Percentiles rank a stretch among this genome's conserved stretches.
Conservation (phyloP, 257 asterid species). For the Schizonepeta tenuifolia region DNA sequence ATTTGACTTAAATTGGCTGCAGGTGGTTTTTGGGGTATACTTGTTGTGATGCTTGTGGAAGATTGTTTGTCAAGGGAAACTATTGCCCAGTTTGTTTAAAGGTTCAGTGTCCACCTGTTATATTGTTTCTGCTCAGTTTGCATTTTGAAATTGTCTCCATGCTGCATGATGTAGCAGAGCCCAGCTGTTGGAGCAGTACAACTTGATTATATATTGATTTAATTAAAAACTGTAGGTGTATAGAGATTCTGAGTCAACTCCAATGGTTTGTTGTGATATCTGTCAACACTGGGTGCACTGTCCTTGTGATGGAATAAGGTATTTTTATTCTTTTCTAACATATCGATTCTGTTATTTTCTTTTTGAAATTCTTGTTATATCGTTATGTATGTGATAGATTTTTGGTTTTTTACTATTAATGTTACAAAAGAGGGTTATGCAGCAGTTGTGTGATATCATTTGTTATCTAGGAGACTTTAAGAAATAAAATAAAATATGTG, state of each 20-base stretch:
- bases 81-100: conserved; percentile 94
- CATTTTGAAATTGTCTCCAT: conserved; percentile 10
- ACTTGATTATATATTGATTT: conserved; percentile 21
- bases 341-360: conserved; percentile 13
- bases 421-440: neutral
- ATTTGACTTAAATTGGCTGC: conserved; percentile 32
- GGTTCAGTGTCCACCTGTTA: conserved; percentile 41
- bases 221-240: conserved; percentile 64
- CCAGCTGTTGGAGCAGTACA: conserved; percentile 28
- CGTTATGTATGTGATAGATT: conserved; percentile 12
- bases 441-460: neutral
- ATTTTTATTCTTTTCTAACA: conserved; percentile 3
- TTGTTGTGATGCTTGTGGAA: conserved; percentile 99
- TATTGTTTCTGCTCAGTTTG: conserved; percentile 13
- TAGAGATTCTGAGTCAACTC: conserved; percentile 97
- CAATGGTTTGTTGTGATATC: conserved; percentile 97
- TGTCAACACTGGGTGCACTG: conserved; percentile 99
- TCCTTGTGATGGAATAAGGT: conserved; percentile 97
- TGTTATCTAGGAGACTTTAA: neutral
- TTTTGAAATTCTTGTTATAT: neutral
- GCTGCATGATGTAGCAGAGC: neutral
- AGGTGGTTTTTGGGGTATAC: conserved; percentile 99
- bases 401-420: conserved; percentile 9
- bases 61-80: conserved; percentile 90
- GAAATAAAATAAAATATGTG: too few relatives aligned